These are phyloP conservation scores for Grigorovia jiainica DNA, from an alignment of 805 yeast species.

Conservation along the genomic window DNA sequence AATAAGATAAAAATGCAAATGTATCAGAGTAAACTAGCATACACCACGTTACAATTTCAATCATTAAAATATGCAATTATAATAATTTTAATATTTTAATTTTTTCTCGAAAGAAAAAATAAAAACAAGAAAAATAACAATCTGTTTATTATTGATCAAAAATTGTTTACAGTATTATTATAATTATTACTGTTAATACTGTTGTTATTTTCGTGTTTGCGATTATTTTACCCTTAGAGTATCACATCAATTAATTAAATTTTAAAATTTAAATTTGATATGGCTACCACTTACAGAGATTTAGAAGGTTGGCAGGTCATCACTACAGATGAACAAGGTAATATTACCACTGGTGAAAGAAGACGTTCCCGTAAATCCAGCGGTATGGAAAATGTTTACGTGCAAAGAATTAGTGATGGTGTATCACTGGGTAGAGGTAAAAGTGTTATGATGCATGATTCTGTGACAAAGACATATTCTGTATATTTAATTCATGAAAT, in stretches of 20 bases:
- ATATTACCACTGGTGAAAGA: conserved; percentile 10
- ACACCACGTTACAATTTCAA: too few species aligned
- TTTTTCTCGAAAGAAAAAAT: too few species aligned
- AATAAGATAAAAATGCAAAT: too few species aligned
- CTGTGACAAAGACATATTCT: conserved; percentile 27
- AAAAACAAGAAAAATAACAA: too few species aligned
- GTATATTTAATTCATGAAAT: conserved; percentile 46
- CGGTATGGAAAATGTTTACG: conserved; percentile 12
- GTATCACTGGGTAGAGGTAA: conserved; percentile 46
- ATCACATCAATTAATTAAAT: neutral
- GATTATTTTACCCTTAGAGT: neutral
- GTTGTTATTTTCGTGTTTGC: too few species aligned
- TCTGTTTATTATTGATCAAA: too few species aligned
- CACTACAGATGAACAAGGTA: conserved; percentile 22
- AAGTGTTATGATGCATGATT: conserved; percentile 35
- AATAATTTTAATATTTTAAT: too few species aligned
- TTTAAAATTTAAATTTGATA: conserved; percentile 1
- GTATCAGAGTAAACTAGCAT: too few species aligned
- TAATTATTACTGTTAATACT: too few species aligned
- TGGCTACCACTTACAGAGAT: conserved; percentile 20
- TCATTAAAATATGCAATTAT: too few species aligned
- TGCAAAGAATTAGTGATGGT: conserved; percentile 39
- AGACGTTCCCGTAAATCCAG: conserved; percentile 18
- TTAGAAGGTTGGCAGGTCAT: conserved; percentile 26
- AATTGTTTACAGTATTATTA: too few species aligned